Evolutionary conservation across 2,329 filamentous ascomycete species (phyloP), one percentile per base, ranked within the genome.

Genomic region (Sordariomycetes sp.): DNA sequence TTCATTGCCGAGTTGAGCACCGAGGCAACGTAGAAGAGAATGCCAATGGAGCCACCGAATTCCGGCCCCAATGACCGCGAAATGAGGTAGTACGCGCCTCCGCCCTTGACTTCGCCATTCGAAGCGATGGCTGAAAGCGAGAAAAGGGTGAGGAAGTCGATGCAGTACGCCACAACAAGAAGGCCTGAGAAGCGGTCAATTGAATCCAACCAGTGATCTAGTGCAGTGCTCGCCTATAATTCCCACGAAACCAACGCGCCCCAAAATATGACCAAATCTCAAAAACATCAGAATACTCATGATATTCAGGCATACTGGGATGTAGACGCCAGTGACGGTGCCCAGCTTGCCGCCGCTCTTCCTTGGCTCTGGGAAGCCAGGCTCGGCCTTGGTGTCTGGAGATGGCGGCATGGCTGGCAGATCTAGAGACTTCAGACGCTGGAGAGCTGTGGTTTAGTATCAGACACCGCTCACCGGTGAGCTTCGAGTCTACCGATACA

Each of bases 231-330:
- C 63, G 84, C 83, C 82, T 51, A 93, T 64, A 56, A 87, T 92
- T 32, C 85, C 86, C 28, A 90, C 43, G 29, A 93, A 65, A 16
- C 86, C 86, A 41, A 82, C 72, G 51, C 90, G 82, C 8, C 86
- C 86, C 16, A 93, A 66, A 37, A 94, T 84, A 46, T 86, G 79
- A 16, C 86, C 86, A 54, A 94, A 94, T 16, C 86, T 76, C 47
- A 94, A 66, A 59, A 94, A 94, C 85, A 94, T 93, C 41, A 94
- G 71, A 57, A 94, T 93, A 47, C 84, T 90, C 44, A 93, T 63
- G 27, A 94, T 86, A 55, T 92, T 94, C 44, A 93, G 66, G 40
- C 81, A 88, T n/a, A 86, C 86, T 2, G 86, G 86, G 12, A 94
- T 82, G 54, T 87, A 94, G 31, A 93, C 82, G 7, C 83, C 83